Evolutionary conservation across 371 early-diverging fungal genomes (phyloP), one percentile per base, ranked within the genome.

Genomic region (Mortierella sp.): DNA sequence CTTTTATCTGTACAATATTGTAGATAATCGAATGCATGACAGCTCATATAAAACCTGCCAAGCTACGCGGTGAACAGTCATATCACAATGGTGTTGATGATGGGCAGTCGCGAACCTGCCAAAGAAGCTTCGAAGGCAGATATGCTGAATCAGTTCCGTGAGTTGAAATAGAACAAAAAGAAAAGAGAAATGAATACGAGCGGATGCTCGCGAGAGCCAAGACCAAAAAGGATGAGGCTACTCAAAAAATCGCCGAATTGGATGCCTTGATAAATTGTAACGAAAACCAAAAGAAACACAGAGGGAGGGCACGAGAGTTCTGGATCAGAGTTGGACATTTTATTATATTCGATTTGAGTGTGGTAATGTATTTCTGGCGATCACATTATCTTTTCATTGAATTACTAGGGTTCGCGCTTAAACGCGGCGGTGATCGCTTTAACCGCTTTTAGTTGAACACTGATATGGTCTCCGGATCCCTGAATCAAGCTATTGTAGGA

Each of bases 1-100:
- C 32, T 28, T 56, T 0, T 56, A 56, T 32, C 57, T 56, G 29
- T 29, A 56, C 57, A 56, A 56, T 19, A 56, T 56, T 32, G 9
- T 0, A 6, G 57, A 56, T 8, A 56, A 7, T 56, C 57, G 57
- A 28, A 23, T 56, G 23, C 57, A 29, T 31, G 57, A 29, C 28
- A 56, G 57, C 17, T 29, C 23, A 29, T 10, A 9, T 12, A 56
- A 56, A 28, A 56, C 23, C 57, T 56, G 57, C 19, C 6, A 56
- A 31, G 32, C 17, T 56, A 17, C 29, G 57, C 13, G 57, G 57
- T 29, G 28, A 56, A 31, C 9, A 56, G 7, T 19, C 57, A 32
- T 56, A 31, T 28, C 29, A 19, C 31, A 56, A 56, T 23, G 57
- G 23, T 31, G 57, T 56, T 51, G 51, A 22, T 51, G 51, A 8